These are phyloP conservation scores for Allantophomopsis cytisporea DNA, from an alignment of 2,329 filamentous ascomycete species.

Conservation along the genomic window DNA sequence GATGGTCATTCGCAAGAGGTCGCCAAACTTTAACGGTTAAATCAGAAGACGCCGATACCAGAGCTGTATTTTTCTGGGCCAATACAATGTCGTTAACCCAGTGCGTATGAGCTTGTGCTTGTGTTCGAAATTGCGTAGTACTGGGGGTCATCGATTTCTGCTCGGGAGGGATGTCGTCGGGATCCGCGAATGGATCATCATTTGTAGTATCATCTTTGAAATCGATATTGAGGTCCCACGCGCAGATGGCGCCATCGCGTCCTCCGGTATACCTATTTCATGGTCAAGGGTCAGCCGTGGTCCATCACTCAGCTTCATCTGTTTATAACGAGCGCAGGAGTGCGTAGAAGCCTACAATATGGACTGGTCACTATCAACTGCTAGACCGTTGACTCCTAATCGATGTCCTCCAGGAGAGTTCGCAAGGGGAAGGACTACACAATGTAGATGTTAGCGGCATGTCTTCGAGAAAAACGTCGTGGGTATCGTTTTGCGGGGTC, in stretches of 20 bases:
- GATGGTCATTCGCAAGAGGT: constrained; percentile 49
- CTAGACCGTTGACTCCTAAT: constrained; percentile 88
- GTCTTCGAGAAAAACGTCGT: background rate
- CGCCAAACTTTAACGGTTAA: constrained; percentile 68
- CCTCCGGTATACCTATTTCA: constrained; percentile 76
- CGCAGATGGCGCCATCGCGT: constrained; percentile 88
- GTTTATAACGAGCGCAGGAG: background rate
- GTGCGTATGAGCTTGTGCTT: constrained; percentile 63
- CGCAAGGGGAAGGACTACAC: constrained; percentile 54
- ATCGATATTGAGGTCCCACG: constrained; percentile 79
- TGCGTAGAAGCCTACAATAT: constrained; percentile 51
- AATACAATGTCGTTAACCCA: constrained; percentile 68
- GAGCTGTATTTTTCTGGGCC: constrained; percentile 46
- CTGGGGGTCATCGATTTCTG: constrained; percentile 25
- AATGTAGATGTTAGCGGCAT: constrained; percentile 4
- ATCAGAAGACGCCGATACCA: constrained; percentile 63
- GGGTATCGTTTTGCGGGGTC: background rate
- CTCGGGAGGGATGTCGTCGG: constrained; percentile 14
- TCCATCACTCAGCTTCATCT: too few relatives aligned
- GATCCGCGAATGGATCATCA: constrained; percentile 17
- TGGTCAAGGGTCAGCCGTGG: constrained; percentile 14
- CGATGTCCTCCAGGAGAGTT: constrained; percentile 74
- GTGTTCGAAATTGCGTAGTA: constrained; percentile 39
- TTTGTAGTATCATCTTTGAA: constrained; percentile 23
- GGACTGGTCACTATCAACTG: constrained; percentile 68